A percentile compares a stretch with the other conserved stretches of the same genome.
These are phyloP conservation scores for Arthrobotrys sinensis DNA, from an alignment of 2,329 filamentous ascomycete genomes.

Conservation along the genomic window DNA sequence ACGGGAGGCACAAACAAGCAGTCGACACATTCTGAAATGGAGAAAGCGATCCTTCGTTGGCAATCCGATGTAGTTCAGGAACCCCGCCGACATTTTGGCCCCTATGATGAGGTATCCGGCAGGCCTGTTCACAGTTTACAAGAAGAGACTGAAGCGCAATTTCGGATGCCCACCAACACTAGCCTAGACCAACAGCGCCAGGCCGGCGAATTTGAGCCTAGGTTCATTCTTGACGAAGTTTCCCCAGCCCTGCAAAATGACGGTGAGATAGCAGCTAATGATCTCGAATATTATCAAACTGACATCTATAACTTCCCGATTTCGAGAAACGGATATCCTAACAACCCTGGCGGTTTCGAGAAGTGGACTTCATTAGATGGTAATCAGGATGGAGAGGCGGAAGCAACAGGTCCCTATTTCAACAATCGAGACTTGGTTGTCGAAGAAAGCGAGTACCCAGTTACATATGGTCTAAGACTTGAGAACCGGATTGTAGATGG, in stretches of 20 bases:
- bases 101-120: neutral
- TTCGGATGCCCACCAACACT: neutral
- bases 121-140: neutral
- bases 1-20: neutral
- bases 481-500: neutral
- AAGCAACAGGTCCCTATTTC: constrained; percentile 13
- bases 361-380: neutral
- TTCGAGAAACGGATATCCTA: neutral
- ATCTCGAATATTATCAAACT: neutral
- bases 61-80: neutral
- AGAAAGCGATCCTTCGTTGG: constrained; percentile 12
- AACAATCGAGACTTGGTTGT: constrained; percentile 23
- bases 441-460: neutral
- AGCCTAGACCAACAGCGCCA: neutral
- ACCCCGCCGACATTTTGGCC: neutral
- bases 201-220: neutral
- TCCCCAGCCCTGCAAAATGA: neutral
- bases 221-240: neutral
- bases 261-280: neutral
- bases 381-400: neutral
- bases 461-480: too few species aligned
- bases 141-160: neutral
- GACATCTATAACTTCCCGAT: neutral
- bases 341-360: neutral
- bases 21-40: neutral